These are phyloP conservation scores for Kwoniella sp. DNA, from an alignment of 768 basidiomycete genomes.

Conservation along the genomic window DNA sequence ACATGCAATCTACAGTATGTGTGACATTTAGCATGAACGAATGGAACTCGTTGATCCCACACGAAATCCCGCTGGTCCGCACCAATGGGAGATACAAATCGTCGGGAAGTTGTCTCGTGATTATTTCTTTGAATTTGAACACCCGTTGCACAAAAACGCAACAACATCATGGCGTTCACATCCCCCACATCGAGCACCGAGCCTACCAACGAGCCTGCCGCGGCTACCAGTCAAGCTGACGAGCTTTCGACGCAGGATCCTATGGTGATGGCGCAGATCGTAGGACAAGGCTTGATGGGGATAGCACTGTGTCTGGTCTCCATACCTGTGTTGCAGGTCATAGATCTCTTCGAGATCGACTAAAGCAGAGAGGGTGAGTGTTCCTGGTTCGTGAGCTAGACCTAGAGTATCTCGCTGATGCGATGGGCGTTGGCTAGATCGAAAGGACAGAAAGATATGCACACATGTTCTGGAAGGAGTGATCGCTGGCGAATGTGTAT, in stretches of 20 bases:
- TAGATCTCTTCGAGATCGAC: neutral
- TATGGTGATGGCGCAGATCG: neutral
- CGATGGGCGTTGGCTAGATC: too few relatives aligned
- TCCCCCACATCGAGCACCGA: neutral
- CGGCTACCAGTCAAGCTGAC: neutral
- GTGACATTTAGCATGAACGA: too few relatives aligned
- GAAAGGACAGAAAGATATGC: too few relatives aligned
- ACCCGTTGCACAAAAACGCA: neutral
- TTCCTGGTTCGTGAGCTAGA: too few relatives aligned
- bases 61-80: neutral
- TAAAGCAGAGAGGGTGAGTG: too few relatives aligned
- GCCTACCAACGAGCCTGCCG: neutral
- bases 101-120: too few relatives aligned
- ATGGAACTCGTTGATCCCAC: neutral
- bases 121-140: too few relatives aligned
- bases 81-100: too few relatives aligned
- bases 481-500: too few relatives aligned
- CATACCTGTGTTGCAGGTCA: neutral
- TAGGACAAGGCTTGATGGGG: neutral
- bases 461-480: too few relatives aligned
- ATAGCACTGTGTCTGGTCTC: constrained; percentile 2
- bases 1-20: neutral
- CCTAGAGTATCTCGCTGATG: too few relatives aligned
- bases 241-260: neutral
- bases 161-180: neutral